phyloP scores from a whole-genome alignment of 768 basidiomycete genomes.

The Floccularia luteovirens region DNA sequence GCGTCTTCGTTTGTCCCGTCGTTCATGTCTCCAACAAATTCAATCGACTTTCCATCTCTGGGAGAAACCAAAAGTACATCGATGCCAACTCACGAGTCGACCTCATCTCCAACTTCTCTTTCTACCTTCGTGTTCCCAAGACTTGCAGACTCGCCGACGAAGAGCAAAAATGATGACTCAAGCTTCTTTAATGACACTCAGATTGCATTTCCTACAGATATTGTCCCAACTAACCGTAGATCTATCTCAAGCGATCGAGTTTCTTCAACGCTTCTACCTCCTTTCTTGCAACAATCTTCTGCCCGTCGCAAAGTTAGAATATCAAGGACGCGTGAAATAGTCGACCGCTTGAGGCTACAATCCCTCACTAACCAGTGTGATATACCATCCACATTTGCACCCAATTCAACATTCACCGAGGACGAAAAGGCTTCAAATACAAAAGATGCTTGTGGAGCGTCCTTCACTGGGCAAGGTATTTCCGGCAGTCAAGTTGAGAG shows the following conservation, averaged over 20 bases:
- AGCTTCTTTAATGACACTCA: conserved; percentile 41
- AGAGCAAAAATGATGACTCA: conserved; percentile 45
- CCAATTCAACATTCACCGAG: background rate
- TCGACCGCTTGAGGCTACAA: conserved; percentile 44
- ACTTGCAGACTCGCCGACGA: conserved; percentile 27
- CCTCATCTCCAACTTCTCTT: too few relatives aligned
- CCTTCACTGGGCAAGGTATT: too few relatives aligned
- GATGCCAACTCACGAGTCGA: too few relatives aligned
- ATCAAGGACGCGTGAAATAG: conserved; percentile 53
- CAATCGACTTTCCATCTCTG: conserved; percentile 15
- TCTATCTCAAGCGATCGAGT: too few relatives aligned
- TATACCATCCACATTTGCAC: background rate
- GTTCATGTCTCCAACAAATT: conserved; percentile 17
- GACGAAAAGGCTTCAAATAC: too few relatives aligned
- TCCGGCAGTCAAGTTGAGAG: too few relatives aligned
- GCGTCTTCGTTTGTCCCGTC: conserved; percentile 38
- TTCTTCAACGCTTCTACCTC: conserved; percentile 33
- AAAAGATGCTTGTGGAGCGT: too few relatives aligned
- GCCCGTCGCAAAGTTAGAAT: conserved; percentile 29
- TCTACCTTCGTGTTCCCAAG: too few relatives aligned
- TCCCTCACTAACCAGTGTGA: background rate
- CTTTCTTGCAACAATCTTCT: conserved; percentile 37
- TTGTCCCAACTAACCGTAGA: too few relatives aligned
- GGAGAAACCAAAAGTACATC: conserved; percentile 9
- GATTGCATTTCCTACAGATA: conserved; percentile 14